A percentile compares a stretch with the other conserved stretches of the same genome.
Conservation (phyloP, 2,329 filamentous ascomycete genomes). For the Ophiostoma montium region DNA sequence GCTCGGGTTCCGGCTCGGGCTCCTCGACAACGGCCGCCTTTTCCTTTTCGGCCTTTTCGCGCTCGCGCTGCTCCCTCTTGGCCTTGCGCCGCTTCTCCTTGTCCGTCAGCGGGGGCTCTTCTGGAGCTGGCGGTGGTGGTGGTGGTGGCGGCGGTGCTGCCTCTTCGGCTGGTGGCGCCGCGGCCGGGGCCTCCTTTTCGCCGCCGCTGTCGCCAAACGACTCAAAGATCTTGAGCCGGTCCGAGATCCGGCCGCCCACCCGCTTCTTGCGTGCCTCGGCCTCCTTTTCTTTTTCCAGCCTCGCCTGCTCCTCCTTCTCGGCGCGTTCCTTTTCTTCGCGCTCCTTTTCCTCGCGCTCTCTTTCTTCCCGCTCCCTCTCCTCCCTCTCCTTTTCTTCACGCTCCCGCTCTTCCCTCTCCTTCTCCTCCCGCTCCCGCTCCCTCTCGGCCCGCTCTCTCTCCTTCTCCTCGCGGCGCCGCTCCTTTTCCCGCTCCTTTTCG, state of each 20-base stretch:
- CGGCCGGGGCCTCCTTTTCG: not conserved
- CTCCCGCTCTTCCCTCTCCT: not conserved
- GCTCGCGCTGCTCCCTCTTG: constrained; percentile 11
- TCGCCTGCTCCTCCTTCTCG: not conserved
- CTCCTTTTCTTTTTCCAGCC: not conserved
- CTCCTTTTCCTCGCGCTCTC: not conserved
- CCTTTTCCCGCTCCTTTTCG: not conserved
- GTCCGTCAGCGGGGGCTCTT: constrained; percentile 22
- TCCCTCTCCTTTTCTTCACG: not conserved
- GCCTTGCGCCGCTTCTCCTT: constrained; percentile 18
- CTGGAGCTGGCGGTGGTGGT: constrained; percentile 23
- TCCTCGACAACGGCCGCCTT: constrained; percentile 15
- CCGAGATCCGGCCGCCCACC: constrained; percentile 38
- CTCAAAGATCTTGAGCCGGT: constrained; percentile 44
- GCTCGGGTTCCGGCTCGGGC: constrained; percentile 4
- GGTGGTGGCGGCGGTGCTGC: constrained; percentile 18
- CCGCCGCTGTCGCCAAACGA: constrained; percentile 23
- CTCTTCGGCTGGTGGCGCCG: constrained; percentile 10
- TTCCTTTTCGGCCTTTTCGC: constrained; percentile 19
- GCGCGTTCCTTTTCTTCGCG: not conserved
- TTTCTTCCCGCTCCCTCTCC: not conserved
- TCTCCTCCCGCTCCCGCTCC: not conserved
- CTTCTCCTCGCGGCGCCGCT: not conserved
- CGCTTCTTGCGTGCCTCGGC: constrained; percentile 25
- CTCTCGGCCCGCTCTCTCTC: not conserved